Percentiles rank a stretch among this genome's conserved stretches.
These are phyloP conservation scores for Westerdykella sp. DNA, from an alignment of 2,329 filamentous ascomycete genomes.

Conservation along the genomic window DNA sequence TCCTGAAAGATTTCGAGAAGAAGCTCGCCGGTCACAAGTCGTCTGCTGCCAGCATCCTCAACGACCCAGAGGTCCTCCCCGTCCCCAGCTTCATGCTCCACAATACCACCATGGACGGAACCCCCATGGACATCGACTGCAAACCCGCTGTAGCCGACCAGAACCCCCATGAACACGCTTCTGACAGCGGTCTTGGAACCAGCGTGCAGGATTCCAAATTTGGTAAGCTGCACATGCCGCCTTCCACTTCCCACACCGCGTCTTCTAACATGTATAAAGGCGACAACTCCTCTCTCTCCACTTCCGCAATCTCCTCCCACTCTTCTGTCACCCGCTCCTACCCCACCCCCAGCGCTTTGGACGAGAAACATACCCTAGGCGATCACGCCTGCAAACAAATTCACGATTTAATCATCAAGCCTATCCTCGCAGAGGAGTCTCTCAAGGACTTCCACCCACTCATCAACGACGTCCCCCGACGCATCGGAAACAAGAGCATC, in stretches of 20 bases:
- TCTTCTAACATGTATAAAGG: constrained; percentile 34
- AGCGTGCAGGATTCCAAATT: constrained; percentile 56
- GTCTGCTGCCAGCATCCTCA: constrained; percentile 36
- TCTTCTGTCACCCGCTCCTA: constrained; percentile 43
- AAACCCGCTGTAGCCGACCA: constrained; percentile 39
- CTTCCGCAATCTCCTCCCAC: constrained; percentile 32
- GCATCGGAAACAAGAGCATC: constrained; percentile 78
- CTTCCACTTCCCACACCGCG: constrained; percentile 11
- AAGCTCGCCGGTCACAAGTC: constrained; percentile 35
- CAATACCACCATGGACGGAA: constrained; percentile 28
- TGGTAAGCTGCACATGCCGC: constrained; percentile 28
- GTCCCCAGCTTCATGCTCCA: constrained; percentile 42
- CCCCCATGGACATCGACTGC: constrained; percentile 36
- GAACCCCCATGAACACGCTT: constrained; percentile 57
- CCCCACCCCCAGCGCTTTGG: constrained; percentile 33
- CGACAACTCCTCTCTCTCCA: constrained; percentile 31
- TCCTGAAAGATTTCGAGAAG: constrained; percentile 43
- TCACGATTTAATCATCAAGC: constrained; percentile 67
- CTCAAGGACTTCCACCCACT: constrained; percentile 77
- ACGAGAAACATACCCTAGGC: constrained; percentile 55
- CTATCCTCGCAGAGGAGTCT: constrained; percentile 65
- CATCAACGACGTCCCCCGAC: constrained; percentile 68
- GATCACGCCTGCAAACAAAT: constrained; percentile 69
- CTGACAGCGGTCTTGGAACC: constrained; percentile 82
- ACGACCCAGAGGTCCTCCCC: constrained; percentile 45